Conservation (phyloP, 2,329 filamentous ascomycete species). For the Fusarium ambrosium region DNA sequence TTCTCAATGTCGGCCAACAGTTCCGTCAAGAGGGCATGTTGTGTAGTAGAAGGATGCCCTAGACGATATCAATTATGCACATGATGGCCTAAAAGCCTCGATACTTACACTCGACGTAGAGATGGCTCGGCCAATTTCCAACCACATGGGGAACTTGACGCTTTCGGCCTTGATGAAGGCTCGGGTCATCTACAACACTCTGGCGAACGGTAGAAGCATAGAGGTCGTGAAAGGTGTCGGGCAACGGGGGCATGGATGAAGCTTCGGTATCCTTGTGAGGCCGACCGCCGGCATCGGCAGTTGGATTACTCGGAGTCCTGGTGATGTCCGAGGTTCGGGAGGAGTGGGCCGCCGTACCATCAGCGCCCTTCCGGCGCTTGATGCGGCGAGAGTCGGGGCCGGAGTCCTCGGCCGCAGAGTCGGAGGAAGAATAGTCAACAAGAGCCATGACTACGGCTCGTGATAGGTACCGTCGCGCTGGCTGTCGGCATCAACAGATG, state of each 20-base stretch:
- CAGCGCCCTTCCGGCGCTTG: conserved; percentile 53
- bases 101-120: conserved; percentile 90
- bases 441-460: conserved; percentile 64
- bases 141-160: conserved; percentile 85
- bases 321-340: conserved; percentile 8
- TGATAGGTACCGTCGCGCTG: not conserved
- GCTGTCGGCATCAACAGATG: not conserved
- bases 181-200: conserved; percentile 84
- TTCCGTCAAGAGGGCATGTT: conserved; percentile 62
- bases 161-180: conserved; percentile 86
- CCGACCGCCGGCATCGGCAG: conserved; percentile 12
- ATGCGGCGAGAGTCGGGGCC: conserved; percentile 50
- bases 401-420: conserved; percentile 34
- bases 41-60: conserved; percentile 68
- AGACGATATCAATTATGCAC: conserved; percentile 4
- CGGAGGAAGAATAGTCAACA: conserved; percentile 69
- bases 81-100: not conserved
- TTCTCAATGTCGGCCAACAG: conserved; percentile 57
- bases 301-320: not conserved
- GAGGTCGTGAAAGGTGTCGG: conserved; percentile 85
- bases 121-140: conserved; percentile 92
- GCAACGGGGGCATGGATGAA: conserved; percentile 76
- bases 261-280: conserved; percentile 12
- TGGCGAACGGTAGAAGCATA: conserved; percentile 86
- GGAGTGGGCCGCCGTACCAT: conserved; percentile 34